These are phyloP conservation scores for Rhipidocladum racemiflorum DNA, from an alignment of 176 grass and related monocot species.

Conservation along the genomic window DNA sequence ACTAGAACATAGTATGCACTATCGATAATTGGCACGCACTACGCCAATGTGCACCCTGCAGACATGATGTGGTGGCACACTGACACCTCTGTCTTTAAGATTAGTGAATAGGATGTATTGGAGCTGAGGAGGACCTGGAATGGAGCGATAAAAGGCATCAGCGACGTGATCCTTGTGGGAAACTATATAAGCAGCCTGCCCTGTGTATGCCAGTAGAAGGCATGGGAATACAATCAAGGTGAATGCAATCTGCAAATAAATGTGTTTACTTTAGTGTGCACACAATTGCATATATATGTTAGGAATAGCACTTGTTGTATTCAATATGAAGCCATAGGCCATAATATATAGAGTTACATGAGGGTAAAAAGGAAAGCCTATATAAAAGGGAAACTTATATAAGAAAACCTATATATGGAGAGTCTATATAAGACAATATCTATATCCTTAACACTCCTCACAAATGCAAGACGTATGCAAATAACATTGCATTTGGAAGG, in stretches of 20 bases:
- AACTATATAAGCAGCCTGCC: constrained; percentile 90
- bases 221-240: constrained; percentile 91
- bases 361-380: no score
- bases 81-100: constrained; percentile 3
- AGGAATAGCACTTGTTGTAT: no score
- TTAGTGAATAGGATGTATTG: constrained; percentile 23
- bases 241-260: constrained; percentile 78
- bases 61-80: constrained; percentile 30
- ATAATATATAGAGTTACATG: no score
- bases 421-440: no score
- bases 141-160: constrained; percentile 87
- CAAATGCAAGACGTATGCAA: no score
- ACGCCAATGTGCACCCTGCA: constrained; percentile 20
- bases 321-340: no score
- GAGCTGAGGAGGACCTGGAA: constrained; percentile 68
- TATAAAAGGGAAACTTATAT: no score
- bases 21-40: constrained; percentile 7
- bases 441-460: no score
- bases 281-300: not conserved
- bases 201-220: constrained; percentile 92
- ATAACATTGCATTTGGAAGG: no score
- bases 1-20: not conserved
- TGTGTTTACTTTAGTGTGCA: constrained; percentile 16
- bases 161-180: constrained; percentile 58
- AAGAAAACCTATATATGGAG: no score